A percentile compares a stretch with the other conserved stretches of the same genome.
Conservation (phyloP, 2,329 filamentous ascomycete genomes). For the Ceratocystis harringtonii region DNA sequence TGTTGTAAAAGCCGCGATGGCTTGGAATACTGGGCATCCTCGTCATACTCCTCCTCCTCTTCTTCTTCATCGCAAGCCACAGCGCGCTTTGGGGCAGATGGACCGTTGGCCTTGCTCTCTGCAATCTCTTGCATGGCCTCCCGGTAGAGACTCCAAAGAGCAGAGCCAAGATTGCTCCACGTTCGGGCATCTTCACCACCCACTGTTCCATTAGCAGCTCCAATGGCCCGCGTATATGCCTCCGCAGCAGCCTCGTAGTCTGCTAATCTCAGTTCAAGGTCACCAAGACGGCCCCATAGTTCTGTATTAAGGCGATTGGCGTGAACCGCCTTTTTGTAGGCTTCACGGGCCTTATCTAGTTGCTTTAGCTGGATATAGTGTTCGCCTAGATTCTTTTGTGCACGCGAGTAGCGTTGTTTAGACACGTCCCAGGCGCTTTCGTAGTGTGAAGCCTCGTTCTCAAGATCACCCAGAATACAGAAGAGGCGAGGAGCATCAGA, state of each 20-base stretch:
- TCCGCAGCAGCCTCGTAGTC: conserved; percentile 67
- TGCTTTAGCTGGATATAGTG: conserved; percentile 54
- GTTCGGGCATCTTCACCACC: conserved; percentile 83
- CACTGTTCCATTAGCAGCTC: conserved; percentile 39
- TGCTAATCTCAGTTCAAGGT: conserved; percentile 65
- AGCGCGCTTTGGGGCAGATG: conserved; percentile 12
- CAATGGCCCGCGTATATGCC: conserved; percentile 69
- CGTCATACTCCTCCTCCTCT: conserved; percentile 19
- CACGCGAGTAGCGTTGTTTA: conserved; percentile 62
- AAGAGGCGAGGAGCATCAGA: conserved; percentile 74
- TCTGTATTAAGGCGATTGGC: conserved; percentile 70
- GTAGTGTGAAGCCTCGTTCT: conserved; percentile 59
- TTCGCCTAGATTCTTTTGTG: conserved; percentile 75
- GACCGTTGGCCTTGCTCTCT: conserved; percentile 21
- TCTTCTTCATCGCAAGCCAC: conserved; percentile 12
- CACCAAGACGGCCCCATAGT: conserved; percentile 82
- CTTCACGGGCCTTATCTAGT: conserved; percentile 53
- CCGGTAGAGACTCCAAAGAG: conserved; percentile 55
- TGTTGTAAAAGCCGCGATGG: conserved; percentile 52
- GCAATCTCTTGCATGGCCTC: conserved; percentile 31
- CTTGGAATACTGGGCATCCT: conserved; percentile 27
- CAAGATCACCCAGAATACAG: conserved; percentile 86
- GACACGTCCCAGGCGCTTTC: conserved; percentile 81
- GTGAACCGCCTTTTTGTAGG: conserved; percentile 61
- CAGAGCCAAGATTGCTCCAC: conserved; percentile 87